Evolutionary conservation across 208 protist species (phyloP).

Genomic region (Trypanosoma caninum): DNA sequence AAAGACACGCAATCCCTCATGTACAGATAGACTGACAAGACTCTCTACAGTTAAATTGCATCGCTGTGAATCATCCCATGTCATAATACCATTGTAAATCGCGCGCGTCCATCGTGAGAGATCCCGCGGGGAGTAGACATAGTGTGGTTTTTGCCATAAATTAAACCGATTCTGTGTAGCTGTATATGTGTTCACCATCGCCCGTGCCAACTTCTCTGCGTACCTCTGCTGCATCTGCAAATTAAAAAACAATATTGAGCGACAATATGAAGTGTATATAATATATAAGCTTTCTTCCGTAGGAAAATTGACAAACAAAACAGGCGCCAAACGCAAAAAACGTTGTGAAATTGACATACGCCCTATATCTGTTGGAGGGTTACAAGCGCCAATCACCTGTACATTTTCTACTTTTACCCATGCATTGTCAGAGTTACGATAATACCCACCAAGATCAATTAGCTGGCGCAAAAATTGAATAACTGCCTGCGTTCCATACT

Average conservation of each 20-base stretch:
- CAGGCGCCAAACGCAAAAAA: constrained; percentile 97
- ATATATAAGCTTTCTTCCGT: constrained; percentile 93
- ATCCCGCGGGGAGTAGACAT: constrained; percentile 99
- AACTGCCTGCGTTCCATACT: constrained; percentile 98
- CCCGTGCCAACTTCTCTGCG: constrained; percentile 69
- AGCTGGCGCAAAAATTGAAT: constrained; percentile 98
- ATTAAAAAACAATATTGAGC: constrained; percentile 89
- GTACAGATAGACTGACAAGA: constrained; percentile 94
- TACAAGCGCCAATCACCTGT: constrained; percentile 96
- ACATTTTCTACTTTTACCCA: constrained; percentile 96
- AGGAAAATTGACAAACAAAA: constrained; percentile 99
- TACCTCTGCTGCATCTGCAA: constrained; percentile 48
- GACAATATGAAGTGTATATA: constrained; percentile 98
- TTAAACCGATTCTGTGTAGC: constrained; percentile 94
- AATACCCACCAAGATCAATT: constrained; percentile 97
- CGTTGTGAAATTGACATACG: constrained; percentile 94
- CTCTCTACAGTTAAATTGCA: constrained; percentile 36
- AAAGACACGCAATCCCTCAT: constrained; percentile 98
- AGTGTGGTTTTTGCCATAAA: constrained; percentile 96
- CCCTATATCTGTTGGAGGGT: constrained; percentile 99
- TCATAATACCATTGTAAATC: constrained; percentile 93
- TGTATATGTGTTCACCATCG: constrained; percentile 97
- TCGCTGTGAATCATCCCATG: constrained; percentile 50
- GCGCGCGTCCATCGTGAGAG: constrained; percentile 98
- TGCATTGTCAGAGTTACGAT: constrained; percentile 80